These are phyloP conservation scores for Cudoniella acicularis DNA, from an alignment of 495 filamentous ascomycete genomes.

Conservation along the genomic window DNA sequence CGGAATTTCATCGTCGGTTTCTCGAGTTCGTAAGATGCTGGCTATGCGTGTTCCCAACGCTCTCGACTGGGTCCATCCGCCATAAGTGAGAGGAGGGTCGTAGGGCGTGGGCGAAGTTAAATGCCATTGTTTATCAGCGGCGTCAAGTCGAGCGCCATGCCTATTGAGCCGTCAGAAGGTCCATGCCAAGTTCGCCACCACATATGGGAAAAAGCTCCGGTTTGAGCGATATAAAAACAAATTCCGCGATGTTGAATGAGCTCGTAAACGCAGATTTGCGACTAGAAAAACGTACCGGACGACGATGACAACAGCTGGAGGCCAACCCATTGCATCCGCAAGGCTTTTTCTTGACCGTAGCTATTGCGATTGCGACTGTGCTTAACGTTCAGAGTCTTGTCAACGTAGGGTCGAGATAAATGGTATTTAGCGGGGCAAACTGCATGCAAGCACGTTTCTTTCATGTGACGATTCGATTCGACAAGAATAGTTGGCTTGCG, in stretches of 20 bases:
- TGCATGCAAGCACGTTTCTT: background rate
- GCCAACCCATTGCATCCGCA: slow-evolving; percentile 44
- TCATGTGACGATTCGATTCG: slow-evolving; percentile 10
- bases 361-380: too few relatives aligned
- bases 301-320: slow-evolving; percentile 71
- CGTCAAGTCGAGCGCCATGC: slow-evolving; percentile 90
- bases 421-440: slow-evolving; percentile 14
- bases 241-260: background rate
- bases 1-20: slow-evolving; percentile 29
- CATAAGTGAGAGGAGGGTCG: slow-evolving; percentile 92
- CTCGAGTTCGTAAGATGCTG: slow-evolving; percentile 56
- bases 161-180: slow-evolving; percentile 37
- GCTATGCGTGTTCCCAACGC: slow-evolving; percentile 77
- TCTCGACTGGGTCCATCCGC: slow-evolving; percentile 84
- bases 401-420: background rate
- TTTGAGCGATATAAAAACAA: slow-evolving; percentile 4
- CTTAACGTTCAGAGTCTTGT: background rate
- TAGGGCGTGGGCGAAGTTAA: slow-evolving; percentile 92
- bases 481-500: background rate
- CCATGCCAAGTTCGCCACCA: background rate
- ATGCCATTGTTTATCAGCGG: slow-evolving; percentile 92
- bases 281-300: slow-evolving; percentile 57
- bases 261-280: background rate
- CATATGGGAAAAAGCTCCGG: background rate
- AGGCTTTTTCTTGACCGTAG: background rate